Evolutionary conservation across 1,284 basidiomycete species (phyloP).

Genomic region (Moesziomyces aphidis): DNA sequence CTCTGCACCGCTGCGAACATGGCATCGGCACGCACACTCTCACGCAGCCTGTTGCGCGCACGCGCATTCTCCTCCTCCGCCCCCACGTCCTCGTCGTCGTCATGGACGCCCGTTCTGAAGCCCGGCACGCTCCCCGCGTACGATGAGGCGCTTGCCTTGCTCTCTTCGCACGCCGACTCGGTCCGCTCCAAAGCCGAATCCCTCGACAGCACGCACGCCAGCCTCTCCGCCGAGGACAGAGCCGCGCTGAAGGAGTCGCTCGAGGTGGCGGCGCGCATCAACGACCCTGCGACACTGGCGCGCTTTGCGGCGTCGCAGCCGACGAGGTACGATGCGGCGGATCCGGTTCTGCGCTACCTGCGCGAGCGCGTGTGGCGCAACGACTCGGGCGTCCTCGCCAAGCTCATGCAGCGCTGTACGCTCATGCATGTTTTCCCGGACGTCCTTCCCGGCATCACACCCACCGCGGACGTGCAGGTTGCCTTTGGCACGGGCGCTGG

Average conservation of each 20-base stretch:
- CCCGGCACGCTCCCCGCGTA: slow-evolving; percentile 81
- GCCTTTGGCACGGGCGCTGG: slow-evolving; percentile 71
- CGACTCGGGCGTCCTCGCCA: slow-evolving; percentile 33
- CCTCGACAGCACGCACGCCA: slow-evolving; percentile 33
- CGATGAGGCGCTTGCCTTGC: slow-evolving; percentile 80
- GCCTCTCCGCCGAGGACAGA: slow-evolving; percentile 12
- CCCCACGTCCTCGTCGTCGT: slow-evolving; percentile 4
- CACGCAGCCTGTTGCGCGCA: background rate
- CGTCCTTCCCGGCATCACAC: slow-evolving; percentile 78
- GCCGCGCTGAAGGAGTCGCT: slow-evolving; percentile 69
- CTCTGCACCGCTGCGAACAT: background rate
- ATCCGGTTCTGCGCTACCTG: slow-evolving; percentile 81
- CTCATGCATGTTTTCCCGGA: slow-evolving; percentile 93
- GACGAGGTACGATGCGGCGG: slow-evolving; percentile 67
- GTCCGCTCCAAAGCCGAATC: slow-evolving; percentile 71
- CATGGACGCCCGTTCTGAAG: slow-evolving; percentile 72
- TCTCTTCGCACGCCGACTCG: slow-evolving; percentile 70
- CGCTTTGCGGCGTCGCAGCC: slow-evolving; percentile 71
- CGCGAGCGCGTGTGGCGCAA: slow-evolving; percentile 84
- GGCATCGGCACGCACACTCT: slow-evolving; percentile 7
- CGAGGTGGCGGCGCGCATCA: slow-evolving; percentile 77
- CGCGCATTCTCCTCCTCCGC: slow-evolving; percentile 13
- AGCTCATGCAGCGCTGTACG: slow-evolving; percentile 87
- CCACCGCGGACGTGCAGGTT: slow-evolving; percentile 79
- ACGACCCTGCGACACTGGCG: slow-evolving; percentile 82